Conservation (phyloP, 805 yeast species). For the Wickerhamiella kurtzmanii region DNA sequence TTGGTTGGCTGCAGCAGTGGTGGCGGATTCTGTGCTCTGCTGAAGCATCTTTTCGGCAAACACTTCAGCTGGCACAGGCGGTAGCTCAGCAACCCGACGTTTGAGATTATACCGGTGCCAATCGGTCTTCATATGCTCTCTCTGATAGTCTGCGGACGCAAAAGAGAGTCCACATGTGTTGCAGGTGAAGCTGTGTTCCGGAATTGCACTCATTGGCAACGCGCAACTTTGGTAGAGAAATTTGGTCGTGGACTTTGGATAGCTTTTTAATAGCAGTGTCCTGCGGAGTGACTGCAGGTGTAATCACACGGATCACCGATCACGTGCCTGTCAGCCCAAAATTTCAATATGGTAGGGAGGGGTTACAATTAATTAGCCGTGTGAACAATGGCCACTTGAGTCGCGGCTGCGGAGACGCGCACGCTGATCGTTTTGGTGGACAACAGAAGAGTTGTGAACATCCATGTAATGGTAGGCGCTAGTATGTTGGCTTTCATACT, state of each 20-base stretch:
- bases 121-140: conserved; percentile 91
- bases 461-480: no score
- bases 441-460: no score
- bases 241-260: background rate
- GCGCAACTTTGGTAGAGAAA: background rate
- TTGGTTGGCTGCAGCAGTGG: background rate
- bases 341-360: background rate
- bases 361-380: no score
- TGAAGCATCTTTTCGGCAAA: conserved; percentile 56
- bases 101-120: conserved; percentile 97
- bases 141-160: conserved; percentile 67
- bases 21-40: conserved; percentile 20
- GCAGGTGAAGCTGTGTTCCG: conserved; percentile 44
- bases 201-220: background rate
- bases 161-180: conserved; percentile 79
- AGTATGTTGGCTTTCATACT: no score
- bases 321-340: background rate
- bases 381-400: no score
- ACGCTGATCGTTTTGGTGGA: no score
- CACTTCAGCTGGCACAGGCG: conserved; percentile 54
- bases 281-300: background rate
- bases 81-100: conserved; percentile 74
- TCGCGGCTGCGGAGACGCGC: no score
- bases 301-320: background rate
- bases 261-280: background rate